Conservation (phyloP, 2,329 filamentous ascomycete genomes). For the Pyricularia sp. region DNA sequence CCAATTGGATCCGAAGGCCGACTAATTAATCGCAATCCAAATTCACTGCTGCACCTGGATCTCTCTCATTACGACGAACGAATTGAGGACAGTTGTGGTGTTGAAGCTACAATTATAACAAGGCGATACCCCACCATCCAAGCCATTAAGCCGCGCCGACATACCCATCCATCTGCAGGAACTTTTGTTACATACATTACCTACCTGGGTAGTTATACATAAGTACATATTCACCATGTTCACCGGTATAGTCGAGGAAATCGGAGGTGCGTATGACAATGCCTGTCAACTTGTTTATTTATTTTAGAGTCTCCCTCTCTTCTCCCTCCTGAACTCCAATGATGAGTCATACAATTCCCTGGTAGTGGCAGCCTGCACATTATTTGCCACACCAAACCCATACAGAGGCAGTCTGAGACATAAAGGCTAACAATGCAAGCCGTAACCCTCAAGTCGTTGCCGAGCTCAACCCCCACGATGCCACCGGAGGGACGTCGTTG, state of each 20-base stretch:
- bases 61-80: background rate
- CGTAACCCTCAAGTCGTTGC: constrained; percentile 56
- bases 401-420: background rate
- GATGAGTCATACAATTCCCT: background rate
- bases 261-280: constrained; percentile 63
- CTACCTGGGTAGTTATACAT: background rate
- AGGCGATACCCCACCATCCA: background rate
- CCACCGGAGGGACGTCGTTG: constrained; percentile 79
- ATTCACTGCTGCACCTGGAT: background rate
- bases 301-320: constrained; percentile 2
- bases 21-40: background rate
- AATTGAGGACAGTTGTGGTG: background rate
- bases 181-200: background rate
- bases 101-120: background rate
- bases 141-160: background rate
- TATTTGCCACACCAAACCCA: background rate
- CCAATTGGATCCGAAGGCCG: background rate
- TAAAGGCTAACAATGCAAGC: background rate
- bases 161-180: background rate
- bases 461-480: constrained; percentile 69
- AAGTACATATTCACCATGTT: constrained; percentile 60
- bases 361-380: no score
- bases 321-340: background rate
- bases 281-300: constrained; percentile 10
- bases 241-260: constrained; percentile 85